These are phyloP conservation scores for Exophiala phaeomuriformis DNA, from an alignment of 2,329 filamentous ascomycete genomes.

Conservation along the genomic window DNA sequence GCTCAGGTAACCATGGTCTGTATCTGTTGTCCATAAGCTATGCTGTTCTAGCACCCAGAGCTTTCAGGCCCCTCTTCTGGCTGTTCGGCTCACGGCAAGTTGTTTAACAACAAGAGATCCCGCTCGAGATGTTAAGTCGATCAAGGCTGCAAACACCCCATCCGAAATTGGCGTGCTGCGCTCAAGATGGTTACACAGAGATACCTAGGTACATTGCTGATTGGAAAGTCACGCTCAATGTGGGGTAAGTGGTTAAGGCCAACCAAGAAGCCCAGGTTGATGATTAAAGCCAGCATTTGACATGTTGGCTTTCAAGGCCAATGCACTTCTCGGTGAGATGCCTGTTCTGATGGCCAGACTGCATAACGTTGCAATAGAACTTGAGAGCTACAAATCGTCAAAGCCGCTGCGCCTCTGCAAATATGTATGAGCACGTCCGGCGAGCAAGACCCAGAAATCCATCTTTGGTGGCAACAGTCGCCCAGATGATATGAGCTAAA, in stretches of 20 bases:
- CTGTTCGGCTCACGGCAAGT: too few species aligned
- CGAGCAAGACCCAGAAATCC: conserved; percentile 68
- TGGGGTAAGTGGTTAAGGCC: conserved; percentile 47
- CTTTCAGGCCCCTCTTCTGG: too few species aligned
- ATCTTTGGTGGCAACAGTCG: conserved; percentile 63
- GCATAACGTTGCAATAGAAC: conserved; percentile 43
- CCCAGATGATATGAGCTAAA: conserved; percentile 73
- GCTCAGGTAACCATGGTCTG: too few species aligned
- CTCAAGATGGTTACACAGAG: conserved; percentile 46
- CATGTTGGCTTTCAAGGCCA: conserved; percentile 44
- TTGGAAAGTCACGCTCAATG: conserved; percentile 45
- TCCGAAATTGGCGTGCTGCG: conserved; percentile 32
- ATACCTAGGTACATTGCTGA: conserved; percentile 46
- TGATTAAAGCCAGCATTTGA: conserved; percentile 44
- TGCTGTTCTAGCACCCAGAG: too few species aligned
- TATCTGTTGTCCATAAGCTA: too few species aligned
- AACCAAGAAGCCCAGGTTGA: conserved; percentile 48
- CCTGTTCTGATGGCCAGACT: conserved; percentile 40
- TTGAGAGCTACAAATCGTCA: conserved; percentile 43
- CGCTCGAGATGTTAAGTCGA: too few species aligned
- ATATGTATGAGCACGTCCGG: conserved; percentile 66
- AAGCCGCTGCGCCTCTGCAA: conserved; percentile 52
- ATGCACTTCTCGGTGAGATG: conserved; percentile 40
- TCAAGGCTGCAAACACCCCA: conserved; percentile 32
- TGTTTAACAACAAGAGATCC: too few species aligned